These are phyloP conservation scores for Cordyceps tenuipes DNA, from an alignment of 2,329 filamentous ascomycete species.

Conservation along the genomic window DNA sequence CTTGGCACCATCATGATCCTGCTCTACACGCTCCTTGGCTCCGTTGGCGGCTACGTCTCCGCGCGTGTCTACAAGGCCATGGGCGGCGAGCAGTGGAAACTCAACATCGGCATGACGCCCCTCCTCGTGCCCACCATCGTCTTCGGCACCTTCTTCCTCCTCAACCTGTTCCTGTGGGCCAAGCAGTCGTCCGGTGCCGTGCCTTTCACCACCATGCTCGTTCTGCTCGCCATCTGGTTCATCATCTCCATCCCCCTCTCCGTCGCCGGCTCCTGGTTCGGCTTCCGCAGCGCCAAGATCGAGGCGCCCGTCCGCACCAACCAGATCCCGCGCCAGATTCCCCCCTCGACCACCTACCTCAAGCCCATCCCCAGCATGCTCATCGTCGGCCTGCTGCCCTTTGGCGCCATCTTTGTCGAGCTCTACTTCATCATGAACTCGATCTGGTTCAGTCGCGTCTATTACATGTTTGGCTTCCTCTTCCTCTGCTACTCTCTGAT, in stretches of 20 bases:
- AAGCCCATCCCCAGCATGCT: slow-evolving; percentile 83
- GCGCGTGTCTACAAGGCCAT: slow-evolving; percentile 91
- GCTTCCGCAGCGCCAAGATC: slow-evolving; percentile 67
- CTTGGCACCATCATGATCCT: slow-evolving; percentile 89
- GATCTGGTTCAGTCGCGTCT: slow-evolving; percentile 97
- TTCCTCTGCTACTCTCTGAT: slow-evolving; percentile 97
- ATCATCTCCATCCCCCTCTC: slow-evolving; percentile 90
- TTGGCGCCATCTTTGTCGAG: slow-evolving; percentile 95
- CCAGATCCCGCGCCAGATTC: slow-evolving; percentile 96
- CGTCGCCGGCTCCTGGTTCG: slow-evolving; percentile 83
- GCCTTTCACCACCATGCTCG: slow-evolving; percentile 93
- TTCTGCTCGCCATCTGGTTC: slow-evolving; percentile 92
- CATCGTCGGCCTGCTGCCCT: slow-evolving; percentile 84
- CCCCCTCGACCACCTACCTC: slow-evolving; percentile 73
- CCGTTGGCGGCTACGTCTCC: slow-evolving; percentile 84
- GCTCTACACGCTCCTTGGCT: slow-evolving; percentile 87
- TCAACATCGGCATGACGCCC: slow-evolving; percentile 84
- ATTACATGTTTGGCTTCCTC: slow-evolving; percentile 99
- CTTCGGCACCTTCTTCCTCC: slow-evolving; percentile 81
- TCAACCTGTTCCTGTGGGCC: slow-evolving; percentile 94
- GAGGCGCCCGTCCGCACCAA: slow-evolving; percentile 86
- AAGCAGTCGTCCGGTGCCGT: slow-evolving; percentile 88
- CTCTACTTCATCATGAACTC: slow-evolving; percentile 99
- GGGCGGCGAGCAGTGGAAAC: slow-evolving; percentile 86
- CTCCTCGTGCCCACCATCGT: slow-evolving; percentile 78